Percentiles rank a stretch among this genome's conserved stretches.
Conservation (phyloP, 2,329 filamentous ascomycete species). For the Pyrenochaeta sp. region DNA sequence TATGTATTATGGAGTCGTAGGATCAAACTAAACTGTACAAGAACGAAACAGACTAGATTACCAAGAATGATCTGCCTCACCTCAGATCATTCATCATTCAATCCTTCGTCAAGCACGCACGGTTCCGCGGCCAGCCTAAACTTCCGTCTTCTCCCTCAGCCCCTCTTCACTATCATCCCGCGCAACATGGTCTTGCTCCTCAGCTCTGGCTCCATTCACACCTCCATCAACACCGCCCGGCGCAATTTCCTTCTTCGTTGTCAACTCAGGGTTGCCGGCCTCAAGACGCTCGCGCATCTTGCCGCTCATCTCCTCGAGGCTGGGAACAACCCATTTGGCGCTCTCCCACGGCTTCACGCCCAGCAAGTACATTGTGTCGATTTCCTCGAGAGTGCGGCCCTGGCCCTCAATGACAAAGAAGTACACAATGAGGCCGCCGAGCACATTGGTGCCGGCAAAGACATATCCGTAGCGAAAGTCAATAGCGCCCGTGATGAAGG, state of each 20-base stretch:
- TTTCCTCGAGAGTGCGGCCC: conserved; percentile 76
- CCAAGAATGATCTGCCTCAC: conserved; percentile 2
- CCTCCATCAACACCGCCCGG: neutral
- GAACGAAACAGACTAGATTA: neutral
- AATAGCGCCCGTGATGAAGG: conserved; percentile 75
- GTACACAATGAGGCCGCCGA: conserved; percentile 71
- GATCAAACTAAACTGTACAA: neutral
- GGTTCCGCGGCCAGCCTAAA: neutral
- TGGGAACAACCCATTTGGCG: conserved; percentile 54
- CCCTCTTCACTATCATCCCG: conserved; percentile 12
- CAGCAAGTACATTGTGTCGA: conserved; percentile 74
- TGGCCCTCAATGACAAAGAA: conserved; percentile 80
- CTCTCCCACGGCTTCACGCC: conserved; percentile 70
- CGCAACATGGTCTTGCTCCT: conserved; percentile 4
- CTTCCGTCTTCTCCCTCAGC: conserved; percentile 13
- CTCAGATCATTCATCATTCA: neutral
- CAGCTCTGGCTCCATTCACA: conserved; percentile 3
- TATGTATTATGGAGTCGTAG: neutral
- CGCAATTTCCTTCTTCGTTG: conserved; percentile 13
- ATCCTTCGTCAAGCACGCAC: neutral
- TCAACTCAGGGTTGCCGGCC: conserved; percentile 29
- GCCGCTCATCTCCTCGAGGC: conserved; percentile 34
- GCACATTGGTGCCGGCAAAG: conserved; percentile 73
- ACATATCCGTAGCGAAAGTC: conserved; percentile 77
- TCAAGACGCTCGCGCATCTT: conserved; percentile 31